Conservation (phyloP, 495 filamentous ascomycete genomes). For the Neurospora sp. region DNA sequence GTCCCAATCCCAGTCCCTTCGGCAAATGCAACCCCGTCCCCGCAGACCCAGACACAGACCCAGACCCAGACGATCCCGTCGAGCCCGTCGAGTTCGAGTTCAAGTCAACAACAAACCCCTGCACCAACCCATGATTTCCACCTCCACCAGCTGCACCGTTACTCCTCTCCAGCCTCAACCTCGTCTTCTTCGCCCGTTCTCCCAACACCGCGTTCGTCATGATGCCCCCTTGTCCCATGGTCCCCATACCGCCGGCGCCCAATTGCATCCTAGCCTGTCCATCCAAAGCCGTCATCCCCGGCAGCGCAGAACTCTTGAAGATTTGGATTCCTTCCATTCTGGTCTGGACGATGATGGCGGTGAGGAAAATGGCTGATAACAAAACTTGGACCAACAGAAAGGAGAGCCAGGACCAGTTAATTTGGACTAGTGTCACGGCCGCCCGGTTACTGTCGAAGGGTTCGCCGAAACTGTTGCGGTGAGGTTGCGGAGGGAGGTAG, state of each 20-base stretch:
- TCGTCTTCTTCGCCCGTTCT: background rate
- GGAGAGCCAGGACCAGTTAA: constrained; percentile 5
- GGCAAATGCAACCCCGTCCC: background rate
- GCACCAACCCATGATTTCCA: background rate
- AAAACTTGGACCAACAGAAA: background rate
- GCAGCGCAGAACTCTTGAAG: constrained; percentile 5
- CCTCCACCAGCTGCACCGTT: background rate
- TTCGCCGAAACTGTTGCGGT: background rate
- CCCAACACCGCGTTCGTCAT: background rate
- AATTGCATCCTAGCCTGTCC: background rate
- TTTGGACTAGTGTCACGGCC: background rate
- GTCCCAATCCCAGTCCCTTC: background rate
- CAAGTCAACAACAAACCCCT: background rate
- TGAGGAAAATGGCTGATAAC: background rate
- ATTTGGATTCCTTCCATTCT: background rate
- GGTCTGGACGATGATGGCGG: constrained; percentile 2
- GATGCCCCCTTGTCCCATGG: too few species aligned
- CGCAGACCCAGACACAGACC: background rate
- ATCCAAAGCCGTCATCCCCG: constrained; percentile 4
- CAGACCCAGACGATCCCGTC: background rate
- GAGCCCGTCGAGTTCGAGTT: background rate
- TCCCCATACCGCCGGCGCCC: too few species aligned
- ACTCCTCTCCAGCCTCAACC: background rate
- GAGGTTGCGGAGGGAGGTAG: constrained; percentile 6
- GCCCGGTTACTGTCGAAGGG: background rate